Percentiles rank a stretch among this genome's conserved stretches.
phyloP scores from a whole-genome alignment of 129 eudicot genomes.

The Mikania micrantha region DNA sequence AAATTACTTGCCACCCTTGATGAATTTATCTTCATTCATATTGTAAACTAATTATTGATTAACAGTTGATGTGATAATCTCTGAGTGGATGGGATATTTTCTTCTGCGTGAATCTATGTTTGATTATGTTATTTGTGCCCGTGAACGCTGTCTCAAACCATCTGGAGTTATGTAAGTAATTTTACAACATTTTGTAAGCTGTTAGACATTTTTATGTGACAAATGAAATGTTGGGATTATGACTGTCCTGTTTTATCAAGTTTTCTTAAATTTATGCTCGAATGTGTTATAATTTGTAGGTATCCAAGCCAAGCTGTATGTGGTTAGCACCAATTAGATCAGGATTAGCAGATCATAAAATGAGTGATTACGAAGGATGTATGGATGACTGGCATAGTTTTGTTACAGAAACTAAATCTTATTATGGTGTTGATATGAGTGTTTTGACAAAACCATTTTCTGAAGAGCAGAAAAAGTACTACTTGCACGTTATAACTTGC shows the following conservation, averaged over 20 bases:
- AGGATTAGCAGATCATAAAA: conserved; percentile 67
- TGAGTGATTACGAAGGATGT: conserved; percentile 66
- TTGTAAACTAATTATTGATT: neutral
- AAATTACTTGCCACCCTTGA: neutral
- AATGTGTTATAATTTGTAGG: conserved; percentile 39
- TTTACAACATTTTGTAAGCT: neutral
- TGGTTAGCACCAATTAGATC: conserved; percentile 94
- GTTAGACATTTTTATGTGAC: neutral
- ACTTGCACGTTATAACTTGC: conserved; percentile 74
- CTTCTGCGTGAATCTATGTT: conserved; percentile 99
- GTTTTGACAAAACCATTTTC: conserved; percentile 62
- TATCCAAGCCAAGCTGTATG: conserved; percentile 98
- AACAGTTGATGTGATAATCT: conserved; percentile 94
- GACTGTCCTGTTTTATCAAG: too few species aligned
- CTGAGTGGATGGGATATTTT: conserved; percentile 99
- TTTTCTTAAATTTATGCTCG: neutral
- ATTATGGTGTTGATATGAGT: conserved; percentile 91
- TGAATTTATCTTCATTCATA: neutral
- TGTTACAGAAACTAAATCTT: conserved; percentile 52
- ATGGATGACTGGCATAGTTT: conserved; percentile 89
- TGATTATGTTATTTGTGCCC: conserved; percentile 91
- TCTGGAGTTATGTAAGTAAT: conserved; percentile 81
- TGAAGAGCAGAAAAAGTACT: conserved; percentile 76
- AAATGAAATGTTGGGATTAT: too few species aligned
- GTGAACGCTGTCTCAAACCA: conserved; percentile 96